Base-by-base conservation (phyloP, 345 rosid genomes). In the Diplotaxis tenuifolia region DNA sequence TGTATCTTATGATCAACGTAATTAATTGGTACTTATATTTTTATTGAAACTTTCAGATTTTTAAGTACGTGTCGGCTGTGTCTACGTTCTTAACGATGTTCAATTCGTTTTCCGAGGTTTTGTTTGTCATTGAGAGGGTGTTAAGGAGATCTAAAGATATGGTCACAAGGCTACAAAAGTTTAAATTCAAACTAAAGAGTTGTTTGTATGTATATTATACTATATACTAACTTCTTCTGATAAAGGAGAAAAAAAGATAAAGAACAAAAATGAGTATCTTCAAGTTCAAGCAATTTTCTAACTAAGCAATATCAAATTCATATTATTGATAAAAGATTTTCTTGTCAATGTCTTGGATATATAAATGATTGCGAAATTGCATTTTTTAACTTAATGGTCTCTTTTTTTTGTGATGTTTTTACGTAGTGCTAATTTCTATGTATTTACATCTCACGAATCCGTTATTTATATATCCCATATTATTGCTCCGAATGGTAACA, bases 131-230 rank as follows among this genome's bases (percentile, higher is more conserved):
- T 6, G n/a, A 14, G 14, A 74, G 68, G 67, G 73, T 67, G 58
- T 50, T 59, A 67, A 68, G 19, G 68, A 60, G 53, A 75, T 50
- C 8, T 55, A 3, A 50, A 16, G 16, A 47, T 11, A 25, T 52
- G 49, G 64, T 68, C 71, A 63, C 10, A 76, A 56, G 65, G 71
- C 61, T 55, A 56, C 67, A 56, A 63, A 11, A 22, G 56, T 63
- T 76, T 47, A 56, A 76, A 70, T 76, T 70, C 56, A 70, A 76
- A 76, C 71, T 63, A 68, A 75, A 68, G 79, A 42, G 27, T 21
- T 49, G 20, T 54, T 5, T 20, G 1, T 73, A 54, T 31, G 9
- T 59, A 9, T 47, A 15, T 12, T 40, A 40, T 40, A 16, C 15
- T 36, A 36, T 42, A 42, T 19, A 53, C 32, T 47, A 75, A 25